Evolutionary conservation across 305 asterid genomes (phyloP), one percentile per base, ranked within the genome.

Genomic region (Striga hermonthica): DNA sequence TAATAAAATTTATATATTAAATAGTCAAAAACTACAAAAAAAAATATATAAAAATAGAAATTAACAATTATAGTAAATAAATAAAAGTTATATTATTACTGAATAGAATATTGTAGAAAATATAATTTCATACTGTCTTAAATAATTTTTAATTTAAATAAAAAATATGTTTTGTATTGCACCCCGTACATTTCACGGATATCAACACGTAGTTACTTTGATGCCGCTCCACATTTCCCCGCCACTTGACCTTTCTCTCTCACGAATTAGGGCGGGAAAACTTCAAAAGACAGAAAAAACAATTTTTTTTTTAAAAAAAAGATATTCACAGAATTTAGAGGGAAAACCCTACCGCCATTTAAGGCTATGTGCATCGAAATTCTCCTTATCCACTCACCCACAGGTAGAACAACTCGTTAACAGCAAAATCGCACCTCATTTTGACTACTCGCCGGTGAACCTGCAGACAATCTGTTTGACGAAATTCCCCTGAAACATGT

Each of bases 401-500:
- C 66, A 53, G 15, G 53, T 39, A 45, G 0, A n/a, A n/a, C 37
- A 22, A 22, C 31, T 0, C 31, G 31, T 22, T 22, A 22, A 22
- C 31, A 22, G 31, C 31, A 22, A 22, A 22, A 22, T 22, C 31
- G 31, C 31, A 22, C 31, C 1, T 22, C 31, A 52, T 52, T 44
- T 55, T 35, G 31, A 22, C 37, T 11, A 45, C 9, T 52, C 56
- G 47, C 66, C 61, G 50, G 56, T 4, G 61, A 34, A 57, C 65
- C 52, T 47, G 13, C 50, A 9, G 3, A 56, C 40, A 5, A 73
- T 3, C 77, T 75, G 88, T 84, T 86, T 75, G 95, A 77, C 70
- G 11, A 73, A 86, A 80, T 73, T 86, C 77, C 86, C 59, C 72
- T 62, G 28, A 40, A 77, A 75, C 7, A 88, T 93, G 99, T 88